These are phyloP conservation scores for Yarrowia alimentaria DNA, from an alignment of 805 yeast genomes.

Conservation along the genomic window DNA sequence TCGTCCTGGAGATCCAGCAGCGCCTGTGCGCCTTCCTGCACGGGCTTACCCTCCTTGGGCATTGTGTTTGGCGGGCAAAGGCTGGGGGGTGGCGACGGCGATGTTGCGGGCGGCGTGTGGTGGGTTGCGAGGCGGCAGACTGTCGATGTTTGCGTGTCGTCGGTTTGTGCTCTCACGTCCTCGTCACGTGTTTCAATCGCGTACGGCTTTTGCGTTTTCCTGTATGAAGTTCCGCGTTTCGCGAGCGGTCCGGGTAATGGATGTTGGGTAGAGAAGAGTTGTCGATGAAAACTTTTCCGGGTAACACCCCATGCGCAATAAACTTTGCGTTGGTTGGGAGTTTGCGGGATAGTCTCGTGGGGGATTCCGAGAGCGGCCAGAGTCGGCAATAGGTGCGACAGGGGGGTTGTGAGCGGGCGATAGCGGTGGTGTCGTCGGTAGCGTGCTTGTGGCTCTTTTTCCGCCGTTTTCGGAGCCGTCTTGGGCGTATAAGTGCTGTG, in stretches of 20 bases:
- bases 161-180: no score
- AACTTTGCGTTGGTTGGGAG: slow-evolving; percentile 20
- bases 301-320: slow-evolving; percentile 14
- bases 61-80: background rate
- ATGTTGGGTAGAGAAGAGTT: slow-evolving; percentile 26
- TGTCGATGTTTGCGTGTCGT: no score
- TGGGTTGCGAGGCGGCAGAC: no score
- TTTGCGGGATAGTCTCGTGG: background rate
- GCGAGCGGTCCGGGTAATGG: slow-evolving; percentile 26
- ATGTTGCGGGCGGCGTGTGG: background rate
- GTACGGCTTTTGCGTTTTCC: slow-evolving; percentile 25
- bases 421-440: no score
- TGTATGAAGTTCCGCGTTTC: slow-evolving; percentile 20
- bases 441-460: no score
- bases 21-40: slow-evolving; percentile 31
- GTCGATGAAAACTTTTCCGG: slow-evolving; percentile 28
- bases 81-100: slow-evolving; percentile 1
- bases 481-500: no score
- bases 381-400: no score
- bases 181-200: slow-evolving; percentile 16
- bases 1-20: slow-evolving; percentile 31
- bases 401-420: no score
- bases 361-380: no score
- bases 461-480: no score
- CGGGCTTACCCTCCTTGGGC: slow-evolving; percentile 29